Percentiles rank a stretch among this genome's conserved stretches.
phyloP scores from a whole-genome alignment of 768 basidiomycete genomes.

The Pleurotus citrinopileatus region DNA sequence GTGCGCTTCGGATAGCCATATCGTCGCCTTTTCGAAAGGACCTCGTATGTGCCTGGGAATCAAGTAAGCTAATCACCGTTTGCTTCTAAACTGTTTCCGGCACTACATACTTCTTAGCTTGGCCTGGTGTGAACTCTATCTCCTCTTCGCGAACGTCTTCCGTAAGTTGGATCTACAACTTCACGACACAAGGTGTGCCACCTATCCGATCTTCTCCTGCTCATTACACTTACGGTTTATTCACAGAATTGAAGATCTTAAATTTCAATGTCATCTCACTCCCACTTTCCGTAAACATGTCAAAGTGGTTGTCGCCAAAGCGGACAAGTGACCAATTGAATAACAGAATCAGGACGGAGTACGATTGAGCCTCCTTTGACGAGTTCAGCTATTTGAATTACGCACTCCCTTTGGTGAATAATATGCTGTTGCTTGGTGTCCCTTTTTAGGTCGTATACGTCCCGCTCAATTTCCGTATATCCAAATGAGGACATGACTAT shows the following conservation, averaged over 20 bases:
- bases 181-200: constrained; percentile 29
- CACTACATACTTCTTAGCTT: constrained; percentile 24
- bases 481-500: no score
- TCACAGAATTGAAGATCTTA: constrained; percentile 12
- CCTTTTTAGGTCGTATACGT: neutral
- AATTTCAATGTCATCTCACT: constrained; percentile 11
- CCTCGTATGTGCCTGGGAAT: constrained; percentile 43
- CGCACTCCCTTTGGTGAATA: neutral
- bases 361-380: no score
- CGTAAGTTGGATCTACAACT: constrained; percentile 31
- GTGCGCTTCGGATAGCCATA: constrained; percentile 29
- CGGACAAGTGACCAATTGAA: constrained; percentile 2
- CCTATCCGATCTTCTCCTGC: neutral
- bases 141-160: constrained; percentile 38
- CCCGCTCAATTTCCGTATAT: neutral
- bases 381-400: no score
- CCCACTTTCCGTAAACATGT: constrained; percentile 12
- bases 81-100: neutral
- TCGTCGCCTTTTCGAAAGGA: constrained; percentile 43
- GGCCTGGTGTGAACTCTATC: constrained; percentile 41
- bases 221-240: neutral
- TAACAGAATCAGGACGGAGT: no score
- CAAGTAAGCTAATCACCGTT: constrained; percentile 29
- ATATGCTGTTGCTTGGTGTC: neutral
- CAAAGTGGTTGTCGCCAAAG: neutral